These are phyloP conservation scores for Coleophoma eucalyptorum DNA, from an alignment of 2,329 filamentous ascomycete genomes.

Conservation along the genomic window DNA sequence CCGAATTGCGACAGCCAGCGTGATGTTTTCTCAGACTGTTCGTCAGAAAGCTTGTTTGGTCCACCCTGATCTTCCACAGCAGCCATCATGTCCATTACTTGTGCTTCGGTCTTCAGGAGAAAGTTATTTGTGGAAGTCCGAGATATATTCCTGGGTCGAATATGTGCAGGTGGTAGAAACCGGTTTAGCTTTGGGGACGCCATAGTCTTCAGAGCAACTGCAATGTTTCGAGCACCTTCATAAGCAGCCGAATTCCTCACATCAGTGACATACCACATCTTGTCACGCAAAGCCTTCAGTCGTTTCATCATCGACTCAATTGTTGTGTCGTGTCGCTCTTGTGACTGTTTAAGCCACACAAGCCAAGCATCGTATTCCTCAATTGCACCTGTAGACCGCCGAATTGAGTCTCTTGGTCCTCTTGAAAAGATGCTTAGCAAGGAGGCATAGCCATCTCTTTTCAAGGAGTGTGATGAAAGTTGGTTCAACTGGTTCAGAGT, in stretches of 20 bases:
- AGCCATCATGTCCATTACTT: constrained; percentile 83
- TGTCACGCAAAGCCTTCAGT: constrained; percentile 76
- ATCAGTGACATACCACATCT: constrained; percentile 98
- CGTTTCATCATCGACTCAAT: constrained; percentile 73
- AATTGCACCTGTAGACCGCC: constrained; percentile 66
- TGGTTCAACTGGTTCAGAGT: constrained; percentile 71
- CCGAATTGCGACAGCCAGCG: constrained; percentile 78
- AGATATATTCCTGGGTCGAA: constrained; percentile 31
- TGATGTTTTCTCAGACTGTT: constrained; percentile 81
- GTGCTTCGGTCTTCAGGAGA: constrained; percentile 76
- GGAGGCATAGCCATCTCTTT: constrained; percentile 65
- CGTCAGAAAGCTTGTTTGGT: constrained; percentile 92
- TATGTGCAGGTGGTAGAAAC: constrained; percentile 23
- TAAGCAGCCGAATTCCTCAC: constrained; percentile 88
- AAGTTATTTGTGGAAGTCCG: constrained; percentile 40
- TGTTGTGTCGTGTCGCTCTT: constrained; percentile 70
- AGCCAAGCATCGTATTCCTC: constrained; percentile 80
- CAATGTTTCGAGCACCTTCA: constrained; percentile 81
- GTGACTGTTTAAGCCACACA: constrained; percentile 77
- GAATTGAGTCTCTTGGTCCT: constrained; percentile 65
- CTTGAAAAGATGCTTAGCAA: constrained; percentile 71
- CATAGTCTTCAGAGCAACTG: constrained; percentile 89
- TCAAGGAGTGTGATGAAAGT: constrained; percentile 56
- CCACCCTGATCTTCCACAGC: constrained; percentile 81
- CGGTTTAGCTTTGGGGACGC: constrained; percentile 51